phyloP scores from a whole-genome alignment of 257 asterid species.

The Solanum piurae region DNA sequence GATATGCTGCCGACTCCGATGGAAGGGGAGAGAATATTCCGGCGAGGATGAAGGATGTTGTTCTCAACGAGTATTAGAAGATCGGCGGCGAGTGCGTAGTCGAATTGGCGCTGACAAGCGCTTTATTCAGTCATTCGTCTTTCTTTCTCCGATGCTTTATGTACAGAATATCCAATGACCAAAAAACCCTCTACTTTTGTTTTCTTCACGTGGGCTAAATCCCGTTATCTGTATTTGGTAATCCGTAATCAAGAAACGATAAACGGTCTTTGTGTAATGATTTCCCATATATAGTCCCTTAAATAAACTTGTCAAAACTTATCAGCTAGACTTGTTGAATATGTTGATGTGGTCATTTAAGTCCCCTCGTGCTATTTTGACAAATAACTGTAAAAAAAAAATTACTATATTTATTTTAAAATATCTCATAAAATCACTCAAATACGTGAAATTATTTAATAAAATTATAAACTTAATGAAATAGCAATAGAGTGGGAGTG shows the following conservation, averaged over 20 bases:
- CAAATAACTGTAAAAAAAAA: neutral
- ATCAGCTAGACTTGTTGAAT: too few species aligned
- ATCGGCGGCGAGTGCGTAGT: neutral
- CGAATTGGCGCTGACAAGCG: neutral
- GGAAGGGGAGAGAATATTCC: neutral
- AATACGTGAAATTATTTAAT: too few species aligned
- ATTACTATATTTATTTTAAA: too few species aligned
- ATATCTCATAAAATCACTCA: too few species aligned
- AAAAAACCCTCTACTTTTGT: neutral
- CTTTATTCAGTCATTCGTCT: neutral
- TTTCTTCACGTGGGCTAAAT: neutral
- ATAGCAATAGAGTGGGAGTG: neutral
- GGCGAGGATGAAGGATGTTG: neutral
- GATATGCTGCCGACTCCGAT: neutral
- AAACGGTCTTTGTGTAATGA: neutral
- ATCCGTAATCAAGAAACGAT: neutral
- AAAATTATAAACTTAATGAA: neutral
- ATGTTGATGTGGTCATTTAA: too few species aligned
- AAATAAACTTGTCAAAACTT: too few species aligned
- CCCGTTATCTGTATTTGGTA: neutral
- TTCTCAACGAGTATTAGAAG: neutral
- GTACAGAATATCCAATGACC: neutral
- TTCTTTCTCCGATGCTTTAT: neutral
- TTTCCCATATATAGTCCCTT: too few species aligned
- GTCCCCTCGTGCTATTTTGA: neutral